phyloP scores from a whole-genome alignment of 78 protist species.

The Chrysochromulina parva region DNA sequence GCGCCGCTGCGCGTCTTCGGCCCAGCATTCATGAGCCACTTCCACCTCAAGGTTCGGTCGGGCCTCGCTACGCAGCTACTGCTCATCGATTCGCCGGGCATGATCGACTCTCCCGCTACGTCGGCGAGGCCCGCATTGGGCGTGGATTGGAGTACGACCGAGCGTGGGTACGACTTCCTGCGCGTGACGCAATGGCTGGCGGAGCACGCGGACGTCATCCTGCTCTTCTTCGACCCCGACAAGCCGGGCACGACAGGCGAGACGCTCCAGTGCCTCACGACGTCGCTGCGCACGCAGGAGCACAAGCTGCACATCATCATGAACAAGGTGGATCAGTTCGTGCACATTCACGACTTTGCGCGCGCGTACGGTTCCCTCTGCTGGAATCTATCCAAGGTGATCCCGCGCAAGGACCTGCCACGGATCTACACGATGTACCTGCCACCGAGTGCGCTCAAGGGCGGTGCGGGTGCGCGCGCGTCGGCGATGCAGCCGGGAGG shows the following conservation, averaged over 20 bases:
- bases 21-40: slow-evolving; percentile 12
- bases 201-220: slow-evolving; percentile 43
- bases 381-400: slow-evolving; percentile 46
- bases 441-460: neutral
- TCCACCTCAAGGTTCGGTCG: slow-evolving; percentile 35
- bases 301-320: slow-evolving; percentile 38
- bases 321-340: slow-evolving; percentile 52
- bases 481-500: neutral
- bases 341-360: slow-evolving; percentile 48
- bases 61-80: neutral
- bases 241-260: slow-evolving; percentile 52
- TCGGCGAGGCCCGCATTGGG: neutral
- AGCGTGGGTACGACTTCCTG: slow-evolving; percentile 57
- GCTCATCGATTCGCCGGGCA: slow-evolving; percentile 55
- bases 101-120: slow-evolving; percentile 32
- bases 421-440: slow-evolving; percentile 51
- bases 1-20: slow-evolving; percentile 30
- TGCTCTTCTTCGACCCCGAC: slow-evolving; percentile 54
- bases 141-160: neutral
- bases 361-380: slow-evolving; percentile 57
- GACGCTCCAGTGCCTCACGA: slow-evolving; percentile 47
- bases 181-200: slow-evolving; percentile 45
- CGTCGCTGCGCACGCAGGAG: slow-evolving; percentile 20
- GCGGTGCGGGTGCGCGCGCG: neutral
- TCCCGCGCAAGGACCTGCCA: slow-evolving; percentile 54